A percentile compares a stretch with the other conserved stretches of the same genome.
phyloP scores from a whole-genome alignment of 2,329 filamentous ascomycete species.

The Pezicula neosporulosa region DNA sequence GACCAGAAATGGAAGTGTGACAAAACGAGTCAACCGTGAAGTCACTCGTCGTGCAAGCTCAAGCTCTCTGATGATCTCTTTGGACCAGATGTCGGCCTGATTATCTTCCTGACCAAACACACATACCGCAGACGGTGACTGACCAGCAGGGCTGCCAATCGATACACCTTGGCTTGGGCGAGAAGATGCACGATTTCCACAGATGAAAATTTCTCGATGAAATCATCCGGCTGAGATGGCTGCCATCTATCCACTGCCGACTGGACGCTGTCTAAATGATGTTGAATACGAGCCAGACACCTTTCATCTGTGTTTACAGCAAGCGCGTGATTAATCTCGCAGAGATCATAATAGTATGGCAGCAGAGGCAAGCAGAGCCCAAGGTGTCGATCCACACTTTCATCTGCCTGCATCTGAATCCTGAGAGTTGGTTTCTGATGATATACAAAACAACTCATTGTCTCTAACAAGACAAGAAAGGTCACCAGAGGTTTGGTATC shows the following conservation, averaged over 20 bases:
- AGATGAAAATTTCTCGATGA: conserved; percentile 17
- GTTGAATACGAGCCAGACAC: conserved; percentile 10
- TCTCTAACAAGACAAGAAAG: conserved; percentile 23
- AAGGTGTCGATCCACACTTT: conserved; percentile 18
- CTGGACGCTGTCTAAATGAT: conserved; percentile 18
- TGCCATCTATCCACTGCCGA: conserved; percentile 20
- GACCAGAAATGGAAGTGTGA: conserved; percentile 25
- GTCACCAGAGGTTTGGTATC: conserved; percentile 15
- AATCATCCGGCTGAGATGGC: conserved; percentile 15
- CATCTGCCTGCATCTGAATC: conserved; percentile 6
- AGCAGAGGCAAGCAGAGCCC: conserved; percentile 24
- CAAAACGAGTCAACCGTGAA: conserved; percentile 17
- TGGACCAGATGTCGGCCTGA: conserved; percentile 23
- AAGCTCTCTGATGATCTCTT: conserved; percentile 24
- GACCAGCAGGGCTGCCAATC: conserved; percentile 22
- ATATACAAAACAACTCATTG: conserved; percentile 24
- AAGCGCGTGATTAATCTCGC: conserved; percentile 21
- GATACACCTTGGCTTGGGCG: conserved; percentile 25
- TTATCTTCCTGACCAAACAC: conserved; percentile 20
- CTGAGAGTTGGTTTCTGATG: conserved; percentile 19
- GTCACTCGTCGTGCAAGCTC: conserved; percentile 19
- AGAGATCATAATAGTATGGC: conserved; percentile 25
- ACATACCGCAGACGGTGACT: conserved; percentile 20
- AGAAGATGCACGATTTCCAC: conserved; percentile 23
- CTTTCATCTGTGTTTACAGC: conserved; percentile 8